Conservation (phyloP, 768 basidiomycete genomes). For the Mycena filopes region DNA sequence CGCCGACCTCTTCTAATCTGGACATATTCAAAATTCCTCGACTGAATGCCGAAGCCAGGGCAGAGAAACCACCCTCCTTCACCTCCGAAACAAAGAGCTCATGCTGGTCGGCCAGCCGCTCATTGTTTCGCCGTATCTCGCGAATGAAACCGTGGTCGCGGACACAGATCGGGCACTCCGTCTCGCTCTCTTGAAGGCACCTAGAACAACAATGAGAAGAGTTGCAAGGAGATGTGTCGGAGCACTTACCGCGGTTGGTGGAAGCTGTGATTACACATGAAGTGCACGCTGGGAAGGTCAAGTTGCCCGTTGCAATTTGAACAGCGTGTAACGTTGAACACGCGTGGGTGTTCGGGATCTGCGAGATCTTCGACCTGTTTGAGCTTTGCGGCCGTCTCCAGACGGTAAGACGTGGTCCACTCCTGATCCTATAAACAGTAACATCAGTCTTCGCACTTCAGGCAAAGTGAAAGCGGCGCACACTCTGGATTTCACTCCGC, state of each 20-base stretch:
- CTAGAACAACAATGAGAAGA: conserved; percentile 50
- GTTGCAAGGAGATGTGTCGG: not conserved
- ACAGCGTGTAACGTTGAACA: conserved; percentile 96
- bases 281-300: conserved; percentile 93
- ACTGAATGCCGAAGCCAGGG: conserved; percentile 76
- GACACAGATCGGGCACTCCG: conserved; percentile 90
- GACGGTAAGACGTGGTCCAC: conserved; percentile 87
- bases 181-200: conserved; percentile 89
- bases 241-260: conserved; percentile 79
- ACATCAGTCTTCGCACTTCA: conserved; percentile 11
- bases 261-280: conserved; percentile 98
- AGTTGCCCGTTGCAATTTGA: conserved; percentile 89
- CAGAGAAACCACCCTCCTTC: conserved; percentile 75
- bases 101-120: conserved; percentile 83
- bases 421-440: conserved; percentile 76
- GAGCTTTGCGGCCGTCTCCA: conserved; percentile 83
- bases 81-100: conserved; percentile 84
- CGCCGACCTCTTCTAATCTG: conserved; percentile 45
- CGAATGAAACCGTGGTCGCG: conserved; percentile 89
- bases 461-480: conserved; percentile 49
- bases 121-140: conserved; percentile 90
- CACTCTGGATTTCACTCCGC: conserved; percentile 81
- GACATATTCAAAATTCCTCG: conserved; percentile 67
- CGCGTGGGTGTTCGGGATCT: conserved; percentile 80
- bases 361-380: conserved; percentile 85